Percentiles rank a stretch among this genome's conserved stretches.
Evolutionary conservation across 169 alveolate genomes (phyloP).

Genomic region (Perkinsus olseni): DNA sequence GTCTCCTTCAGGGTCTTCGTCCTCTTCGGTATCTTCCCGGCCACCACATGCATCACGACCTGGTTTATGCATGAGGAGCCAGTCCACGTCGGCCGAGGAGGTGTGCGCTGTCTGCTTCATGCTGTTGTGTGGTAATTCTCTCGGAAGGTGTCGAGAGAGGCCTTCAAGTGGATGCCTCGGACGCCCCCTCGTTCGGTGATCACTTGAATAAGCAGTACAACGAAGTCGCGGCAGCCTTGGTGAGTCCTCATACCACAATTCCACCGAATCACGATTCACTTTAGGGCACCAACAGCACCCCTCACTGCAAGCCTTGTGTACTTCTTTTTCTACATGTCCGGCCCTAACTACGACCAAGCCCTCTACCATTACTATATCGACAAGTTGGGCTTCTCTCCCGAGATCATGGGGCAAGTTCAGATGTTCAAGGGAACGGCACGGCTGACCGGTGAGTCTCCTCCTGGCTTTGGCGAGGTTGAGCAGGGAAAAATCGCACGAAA

Average conservation of each 20-base stretch:
- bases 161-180: not conserved
- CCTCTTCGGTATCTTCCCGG: not conserved
- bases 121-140: no score
- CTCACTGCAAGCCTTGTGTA: not conserved
- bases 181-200: not conserved
- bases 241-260: not conserved
- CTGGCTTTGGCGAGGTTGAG: no score
- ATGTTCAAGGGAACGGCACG: slow-evolving; percentile 1
- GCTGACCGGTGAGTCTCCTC: slow-evolving; percentile 12
- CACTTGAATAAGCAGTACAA: not conserved
- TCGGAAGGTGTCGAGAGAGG: not conserved
- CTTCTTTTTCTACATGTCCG: slow-evolving; percentile 1
- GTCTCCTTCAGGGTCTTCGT: not conserved
- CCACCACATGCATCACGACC: not conserved
- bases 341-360: slow-evolving; percentile 17
- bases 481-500: no score
- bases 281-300: not conserved
- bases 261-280: not conserved
- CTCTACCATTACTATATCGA: slow-evolving; percentile 5
- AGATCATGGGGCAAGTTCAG: slow-evolving; percentile 7
- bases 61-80: not conserved
- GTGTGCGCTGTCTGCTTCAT: no score
- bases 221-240: not conserved
- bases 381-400: slow-evolving; percentile 9
- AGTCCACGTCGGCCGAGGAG: not conserved